Conservation (phyloP, 2,329 filamentous ascomycete genomes). For the Harringtonia lauricola region DNA sequence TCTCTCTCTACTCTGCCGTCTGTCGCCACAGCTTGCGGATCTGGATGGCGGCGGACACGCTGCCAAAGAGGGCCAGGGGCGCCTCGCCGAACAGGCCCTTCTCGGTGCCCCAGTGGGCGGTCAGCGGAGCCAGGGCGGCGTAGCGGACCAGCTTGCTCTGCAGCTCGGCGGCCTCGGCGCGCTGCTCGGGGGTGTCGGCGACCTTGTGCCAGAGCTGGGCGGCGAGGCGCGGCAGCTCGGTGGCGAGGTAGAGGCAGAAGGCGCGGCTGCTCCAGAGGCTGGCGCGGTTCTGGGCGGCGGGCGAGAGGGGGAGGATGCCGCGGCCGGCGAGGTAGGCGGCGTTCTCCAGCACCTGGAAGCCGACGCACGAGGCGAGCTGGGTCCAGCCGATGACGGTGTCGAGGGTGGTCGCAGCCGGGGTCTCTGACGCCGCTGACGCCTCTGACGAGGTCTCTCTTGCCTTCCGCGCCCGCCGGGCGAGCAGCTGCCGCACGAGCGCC, state of each 20-base stretch:
- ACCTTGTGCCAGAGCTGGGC: conserved; percentile 29
- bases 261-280: conserved; percentile 66
- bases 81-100: conserved; percentile 40
- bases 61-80: conserved; percentile 28
- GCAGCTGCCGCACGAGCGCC: conserved; percentile 25
- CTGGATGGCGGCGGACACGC: conserved; percentile 31
- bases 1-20: conserved; percentile 18
- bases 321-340: conserved; percentile 65
- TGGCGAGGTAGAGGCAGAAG: conserved; percentile 67
- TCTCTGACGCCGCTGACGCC: conserved; percentile 20
- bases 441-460: conserved; percentile 10
- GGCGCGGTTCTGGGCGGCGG: conserved; percentile 46
- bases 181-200: conserved; percentile 25
- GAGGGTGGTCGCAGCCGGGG: conserved; percentile 31
- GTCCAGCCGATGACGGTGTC: conserved; percentile 43
- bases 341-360: conserved; percentile 78
- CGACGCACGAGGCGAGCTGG: conserved; percentile 56
- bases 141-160: conserved; percentile 59
- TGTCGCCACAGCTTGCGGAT: conserved; percentile 34
- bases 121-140: conserved; percentile 69
- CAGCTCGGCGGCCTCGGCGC: conserved; percentile 40
- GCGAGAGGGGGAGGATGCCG: conserved; percentile 51
- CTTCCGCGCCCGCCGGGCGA: conserved; percentile 12
- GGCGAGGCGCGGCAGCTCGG: conserved; percentile 61
- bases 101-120: conserved; percentile 71